These are phyloP conservation scores for Lablab purpureus DNA, from an alignment of 306 rosid genomes.

Conservation along the genomic window DNA sequence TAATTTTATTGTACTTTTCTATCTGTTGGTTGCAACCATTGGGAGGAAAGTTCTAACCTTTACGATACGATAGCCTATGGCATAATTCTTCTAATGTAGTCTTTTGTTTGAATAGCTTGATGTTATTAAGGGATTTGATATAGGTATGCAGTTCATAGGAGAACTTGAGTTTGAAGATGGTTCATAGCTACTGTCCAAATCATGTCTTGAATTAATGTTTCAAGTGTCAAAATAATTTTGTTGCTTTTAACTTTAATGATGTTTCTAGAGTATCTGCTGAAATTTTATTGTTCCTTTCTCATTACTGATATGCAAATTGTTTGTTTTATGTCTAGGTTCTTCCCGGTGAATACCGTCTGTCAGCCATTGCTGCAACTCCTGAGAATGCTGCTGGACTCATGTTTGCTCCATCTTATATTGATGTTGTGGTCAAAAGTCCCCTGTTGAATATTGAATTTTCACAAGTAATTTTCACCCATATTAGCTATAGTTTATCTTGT, in stretches of 20 bases:
- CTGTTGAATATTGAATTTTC: slow-evolving; percentile 81
- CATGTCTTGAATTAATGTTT: neutral
- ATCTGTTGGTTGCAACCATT: slow-evolving; percentile 35
- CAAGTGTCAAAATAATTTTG: slow-evolving; percentile 24
- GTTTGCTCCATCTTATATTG: slow-evolving; percentile 82
- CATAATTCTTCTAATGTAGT: neutral
- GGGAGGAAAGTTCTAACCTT: slow-evolving; percentile 30
- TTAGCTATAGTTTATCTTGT: slow-evolving; percentile 19
- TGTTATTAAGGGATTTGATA: slow-evolving; percentile 28
- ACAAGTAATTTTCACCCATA: slow-evolving; percentile 63
- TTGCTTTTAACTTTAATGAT: slow-evolving; percentile 27
- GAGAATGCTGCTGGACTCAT: slow-evolving; percentile 87
- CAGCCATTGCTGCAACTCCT: slow-evolving; percentile 79
- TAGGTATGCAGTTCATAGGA: neutral
- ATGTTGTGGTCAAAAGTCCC: slow-evolving; percentile 81
- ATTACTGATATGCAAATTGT: slow-evolving; percentile 30
- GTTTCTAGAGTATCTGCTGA: slow-evolving; percentile 26
- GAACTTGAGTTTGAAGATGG: slow-evolving; percentile 9
- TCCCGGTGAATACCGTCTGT: slow-evolving; percentile 92
- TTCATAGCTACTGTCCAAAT: slow-evolving; percentile 13
- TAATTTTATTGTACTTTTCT: slow-evolving; percentile 33
- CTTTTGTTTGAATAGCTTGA: slow-evolving; percentile 24
- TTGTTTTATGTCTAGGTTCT: slow-evolving; percentile 66
- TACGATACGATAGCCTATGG: neutral
- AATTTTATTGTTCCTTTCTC: slow-evolving; percentile 30